Evolutionary conservation across 352 stramenopile species (phyloP).

Genomic region (Pythium sukuiense): DNA sequence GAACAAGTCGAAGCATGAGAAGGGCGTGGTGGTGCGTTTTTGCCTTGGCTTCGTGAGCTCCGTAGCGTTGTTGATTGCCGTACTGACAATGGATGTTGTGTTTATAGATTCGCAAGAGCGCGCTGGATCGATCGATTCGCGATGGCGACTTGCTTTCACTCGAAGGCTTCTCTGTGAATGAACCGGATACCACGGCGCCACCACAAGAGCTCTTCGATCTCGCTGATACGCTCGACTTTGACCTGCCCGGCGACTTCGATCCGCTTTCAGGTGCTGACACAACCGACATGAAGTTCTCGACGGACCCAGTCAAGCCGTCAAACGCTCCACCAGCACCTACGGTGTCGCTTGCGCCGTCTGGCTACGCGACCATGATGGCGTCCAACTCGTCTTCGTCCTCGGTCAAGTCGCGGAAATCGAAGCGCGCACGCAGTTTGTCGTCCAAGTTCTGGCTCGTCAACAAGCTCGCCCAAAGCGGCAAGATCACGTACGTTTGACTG

Average conservation of each 20-base stretch:
- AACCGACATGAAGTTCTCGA: conserved; percentile 22
- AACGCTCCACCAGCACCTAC: conserved; percentile 7
- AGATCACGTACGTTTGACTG: conserved; percentile 52
- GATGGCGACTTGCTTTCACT: conserved; percentile 79
- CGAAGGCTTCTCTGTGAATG: conserved; percentile 47
- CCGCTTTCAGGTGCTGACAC: conserved; percentile 16
- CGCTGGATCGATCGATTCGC: conserved; percentile 76
- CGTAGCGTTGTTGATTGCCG: not conserved
- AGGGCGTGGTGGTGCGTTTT: conserved; percentile 61
- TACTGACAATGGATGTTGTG: not conserved
- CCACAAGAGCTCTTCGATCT: conserved; percentile 70
- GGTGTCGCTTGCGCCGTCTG: conserved; percentile 20
- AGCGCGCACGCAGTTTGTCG: conserved; percentile 70
- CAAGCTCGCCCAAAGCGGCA: conserved; percentile 74
- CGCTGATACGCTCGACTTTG: conserved; percentile 68
- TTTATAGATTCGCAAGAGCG: conserved; percentile 62
- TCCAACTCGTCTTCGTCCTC: conserved; percentile 8
- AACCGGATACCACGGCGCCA: conserved; percentile 38
- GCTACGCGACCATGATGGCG: conserved; percentile 12
- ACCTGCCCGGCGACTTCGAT: conserved; percentile 46
- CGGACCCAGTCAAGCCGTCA: conserved; percentile 19
- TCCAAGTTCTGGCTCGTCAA: conserved; percentile 88
- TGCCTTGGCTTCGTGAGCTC: not conserved
- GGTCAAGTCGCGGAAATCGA: conserved; percentile 49
- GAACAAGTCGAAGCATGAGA: conserved; percentile 81